These are phyloP conservation scores for Russula sp. DNA, from an alignment of 768 basidiomycete species.

Conservation along the genomic window DNA sequence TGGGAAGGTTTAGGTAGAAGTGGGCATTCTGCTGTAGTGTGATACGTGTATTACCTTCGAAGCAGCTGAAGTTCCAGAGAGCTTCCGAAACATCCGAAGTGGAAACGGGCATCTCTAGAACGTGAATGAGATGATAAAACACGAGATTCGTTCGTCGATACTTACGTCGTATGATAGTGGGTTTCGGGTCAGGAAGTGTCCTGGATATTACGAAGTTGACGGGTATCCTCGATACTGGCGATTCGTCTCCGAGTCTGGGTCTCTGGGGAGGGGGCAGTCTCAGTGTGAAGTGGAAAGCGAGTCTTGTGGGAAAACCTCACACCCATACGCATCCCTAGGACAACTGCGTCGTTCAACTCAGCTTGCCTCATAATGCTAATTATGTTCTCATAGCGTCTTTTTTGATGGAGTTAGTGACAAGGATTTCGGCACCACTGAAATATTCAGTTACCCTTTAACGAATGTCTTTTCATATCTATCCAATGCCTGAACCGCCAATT, in stretches of 20 bases:
- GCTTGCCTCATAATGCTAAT: background rate
- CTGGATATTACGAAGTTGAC: background rate
- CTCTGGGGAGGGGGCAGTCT: background rate
- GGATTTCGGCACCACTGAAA: background rate
- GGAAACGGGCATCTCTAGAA: background rate
- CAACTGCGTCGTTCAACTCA: background rate
- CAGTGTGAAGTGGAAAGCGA: background rate
- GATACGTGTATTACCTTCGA: background rate
- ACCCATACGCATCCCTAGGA: no score
- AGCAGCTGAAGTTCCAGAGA: background rate
- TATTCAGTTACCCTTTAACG: background rate
- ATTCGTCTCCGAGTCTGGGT: background rate
- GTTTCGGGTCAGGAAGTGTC: background rate
- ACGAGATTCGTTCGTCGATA: background rate
- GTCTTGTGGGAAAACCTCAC: background rate
- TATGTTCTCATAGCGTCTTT: background rate
- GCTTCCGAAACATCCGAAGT: background rate
- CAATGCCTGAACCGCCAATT: background rate
- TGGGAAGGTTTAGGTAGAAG: background rate
- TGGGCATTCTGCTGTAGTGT: constrained; percentile 4
- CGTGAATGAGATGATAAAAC: background rate
- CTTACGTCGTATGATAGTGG: constrained; percentile 1
- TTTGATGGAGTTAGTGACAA: background rate
- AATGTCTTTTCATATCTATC: background rate
- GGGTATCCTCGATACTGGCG: background rate